Evolutionary conservation across 1,284 basidiomycete genomes (phyloP), one percentile per base, ranked within the genome.

Genomic region (Ceratobasidium sp.): DNA sequence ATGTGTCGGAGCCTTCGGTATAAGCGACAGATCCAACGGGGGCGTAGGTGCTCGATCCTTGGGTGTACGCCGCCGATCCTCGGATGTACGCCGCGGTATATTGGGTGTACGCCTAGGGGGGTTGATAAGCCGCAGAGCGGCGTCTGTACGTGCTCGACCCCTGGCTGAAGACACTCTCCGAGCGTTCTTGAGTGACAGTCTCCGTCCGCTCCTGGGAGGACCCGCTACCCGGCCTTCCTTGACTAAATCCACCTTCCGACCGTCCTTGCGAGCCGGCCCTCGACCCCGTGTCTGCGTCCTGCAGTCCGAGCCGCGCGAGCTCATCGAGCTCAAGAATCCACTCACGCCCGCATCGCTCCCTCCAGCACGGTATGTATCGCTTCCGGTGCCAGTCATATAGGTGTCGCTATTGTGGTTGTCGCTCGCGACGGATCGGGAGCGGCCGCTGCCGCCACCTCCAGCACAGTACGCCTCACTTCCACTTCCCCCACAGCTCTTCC

Each of bases 301-400:
- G 7, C 27, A 27, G 22, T 73, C 69, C 43, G 54, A 61, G 34
- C 16, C 69, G 37, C 22, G 69, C 6, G 69, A 59, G 37, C 63
- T 63, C 69, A 73, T 61, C 22, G 43, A 19, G 48, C 69, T 62
- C 46, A 62, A 34, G 37, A 73, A 73, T 2, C 68, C 68, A 22
- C 68, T 71, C 9, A 71, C 54, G 27, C 68, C 68, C 31, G 53
- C 68, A 16, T 71, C 68, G 22, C 31, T 66, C 53, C 61, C 61
- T 6, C 61, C 59, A 49, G 69, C 58, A 22, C 58, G 46, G 58
- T 73, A 73, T 3, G 69, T 73, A n/a, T 73, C 69, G 46, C 69
- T 63, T 1, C 69, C 69, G 16, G 61, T 63, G 7, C 69, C 58
- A 46, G 43, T 41, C 49, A 37, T 39, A 11, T 58, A 69, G n/a